Base-by-base conservation (phyloP, 768 basidiomycete genomes). In the Tricholoma flavovirens region DNA sequence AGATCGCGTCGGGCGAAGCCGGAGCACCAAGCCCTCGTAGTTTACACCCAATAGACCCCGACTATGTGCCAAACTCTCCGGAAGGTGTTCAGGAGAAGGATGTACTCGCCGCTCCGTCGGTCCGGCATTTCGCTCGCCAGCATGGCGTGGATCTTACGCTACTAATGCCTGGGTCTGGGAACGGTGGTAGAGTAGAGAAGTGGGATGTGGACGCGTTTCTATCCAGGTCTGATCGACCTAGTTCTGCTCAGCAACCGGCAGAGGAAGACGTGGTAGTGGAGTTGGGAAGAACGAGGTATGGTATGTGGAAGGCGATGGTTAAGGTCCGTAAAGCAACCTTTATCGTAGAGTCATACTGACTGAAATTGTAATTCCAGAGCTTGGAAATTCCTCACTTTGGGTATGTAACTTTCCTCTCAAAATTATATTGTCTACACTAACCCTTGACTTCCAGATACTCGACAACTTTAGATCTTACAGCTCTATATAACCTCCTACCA, bases 231-330 rank as follows among this genome's bases (percentile, higher is more conserved):
- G 57, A 65, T 30, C 60, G 56, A 14, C 51, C 63, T 30, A 52
- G 57, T n/a, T 56, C 65, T 17, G 30, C 52, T 15, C 51, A 62
- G 17, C 49, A 65, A 3, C 54, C 49, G 1, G 51, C 65, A 22
- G 63, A 57, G 15, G 60, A 77, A 38, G 87, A 90, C 56, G 71
- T 78, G 9, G 72, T 86, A 2, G 80, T 92, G 2, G 89, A 90
- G 52, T 76, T 94, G 22, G 85, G 84, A 4, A 75, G 90, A 60
- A 91, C 89, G 12, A 75, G 92, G 53, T 82, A 84, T 64, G 84
- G 83, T 9, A 95, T 94, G 92, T 94, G 84, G 86, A 90, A 89
- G 62, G 87, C 90, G 2, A 94, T 94, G 92, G 81, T 77, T 9
- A 90, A 89, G 81, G 90, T 86, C 49, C 24, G 72, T 59, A n/a